Percentiles rank a stretch among this genome's conserved stretches.
phyloP scores from a whole-genome alignment of 768 basidiomycete genomes.

The Agrocybe pediades region DNA sequence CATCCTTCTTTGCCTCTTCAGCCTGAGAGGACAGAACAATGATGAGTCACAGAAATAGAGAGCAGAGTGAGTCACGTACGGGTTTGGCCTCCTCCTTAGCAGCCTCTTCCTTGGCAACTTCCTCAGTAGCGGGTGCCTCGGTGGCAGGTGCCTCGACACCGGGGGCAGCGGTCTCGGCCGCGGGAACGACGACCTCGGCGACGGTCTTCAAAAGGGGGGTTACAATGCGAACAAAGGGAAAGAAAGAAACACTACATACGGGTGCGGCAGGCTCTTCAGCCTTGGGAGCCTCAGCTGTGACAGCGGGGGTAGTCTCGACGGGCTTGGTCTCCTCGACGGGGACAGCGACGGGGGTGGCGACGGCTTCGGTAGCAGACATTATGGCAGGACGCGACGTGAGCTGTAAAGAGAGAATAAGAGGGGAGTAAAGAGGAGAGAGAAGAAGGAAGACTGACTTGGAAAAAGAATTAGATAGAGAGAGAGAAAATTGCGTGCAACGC shows the following conservation, averaged over 20 bases:
- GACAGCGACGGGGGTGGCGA: constrained; percentile 41
- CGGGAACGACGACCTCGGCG: constrained; percentile 1
- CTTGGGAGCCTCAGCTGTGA: constrained; percentile 41
- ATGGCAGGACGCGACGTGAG: constrained; percentile 63
- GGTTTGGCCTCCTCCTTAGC: constrained; percentile 44
- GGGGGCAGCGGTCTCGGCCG: constrained; percentile 29
- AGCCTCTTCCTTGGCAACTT: constrained; percentile 19
- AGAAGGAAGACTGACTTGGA: constrained; percentile 35
- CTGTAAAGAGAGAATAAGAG: constrained; percentile 26
- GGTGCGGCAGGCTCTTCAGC: constrained; percentile 42
- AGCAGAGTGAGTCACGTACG: constrained; percentile 27
- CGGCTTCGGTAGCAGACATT: constrained; percentile 81
- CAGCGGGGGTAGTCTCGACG: constrained; percentile 29
- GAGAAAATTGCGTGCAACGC: constrained; percentile 53
- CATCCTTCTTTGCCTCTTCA: constrained; percentile 72
- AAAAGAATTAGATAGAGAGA: constrained; percentile 56
- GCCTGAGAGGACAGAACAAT: constrained; percentile 30
- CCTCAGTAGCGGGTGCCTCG: constrained; percentile 38
- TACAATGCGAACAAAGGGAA: not conserved
- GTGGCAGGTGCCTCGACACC: constrained; percentile 31
- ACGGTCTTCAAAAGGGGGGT: not conserved
- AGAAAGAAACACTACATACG: constrained; percentile 16
- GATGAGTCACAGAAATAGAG: constrained; percentile 7
- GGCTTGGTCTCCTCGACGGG: constrained; percentile 28
- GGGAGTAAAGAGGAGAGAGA: constrained; percentile 16